Evolutionary conservation across 192 early-diverging fungal genomes (phyloP).

Genomic region (Coemansia sp.): DNA sequence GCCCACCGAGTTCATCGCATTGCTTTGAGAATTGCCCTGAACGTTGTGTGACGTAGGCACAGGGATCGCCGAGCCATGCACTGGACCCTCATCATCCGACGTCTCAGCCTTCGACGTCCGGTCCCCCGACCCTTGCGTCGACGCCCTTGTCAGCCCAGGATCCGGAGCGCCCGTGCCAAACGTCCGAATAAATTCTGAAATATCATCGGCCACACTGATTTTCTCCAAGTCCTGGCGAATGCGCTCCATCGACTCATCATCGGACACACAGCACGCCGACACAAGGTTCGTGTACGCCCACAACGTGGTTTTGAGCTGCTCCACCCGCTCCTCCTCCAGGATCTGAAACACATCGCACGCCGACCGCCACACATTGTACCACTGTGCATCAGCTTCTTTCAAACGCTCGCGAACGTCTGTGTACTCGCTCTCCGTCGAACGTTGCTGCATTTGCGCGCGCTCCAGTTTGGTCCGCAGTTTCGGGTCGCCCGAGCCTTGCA

Average conservation of each 20-base stretch:
- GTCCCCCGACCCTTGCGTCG: not conserved
- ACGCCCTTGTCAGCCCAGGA: conserved; percentile 14
- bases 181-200: conserved; percentile 60
- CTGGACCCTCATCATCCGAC: too few relatives aligned
- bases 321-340: conserved; percentile 71
- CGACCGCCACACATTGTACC: conserved; percentile 47
- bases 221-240: conserved; percentile 66
- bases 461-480: conserved; percentile 46
- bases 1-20: too few relatives aligned
- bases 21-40: not conserved
- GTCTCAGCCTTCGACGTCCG: too few relatives aligned
- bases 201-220: conserved; percentile 62
- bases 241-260: conserved; percentile 75
- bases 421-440: conserved; percentile 48
- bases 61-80: not conserved
- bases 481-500: conserved; percentile 41
- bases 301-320: conserved; percentile 63
- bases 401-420: conserved; percentile 25
- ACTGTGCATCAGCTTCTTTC: conserved; percentile 48
- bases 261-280: conserved; percentile 63
- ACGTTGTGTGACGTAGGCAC: not conserved
- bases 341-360: conserved; percentile 52
- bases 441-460: conserved; percentile 37
- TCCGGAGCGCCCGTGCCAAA: conserved; percentile 59
- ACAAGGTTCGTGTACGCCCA: conserved; percentile 67